Evolutionary conservation across 306 rosid species (phyloP), one percentile per base, ranked within the genome.

Genomic region (Ormosia semicastrata): DNA sequence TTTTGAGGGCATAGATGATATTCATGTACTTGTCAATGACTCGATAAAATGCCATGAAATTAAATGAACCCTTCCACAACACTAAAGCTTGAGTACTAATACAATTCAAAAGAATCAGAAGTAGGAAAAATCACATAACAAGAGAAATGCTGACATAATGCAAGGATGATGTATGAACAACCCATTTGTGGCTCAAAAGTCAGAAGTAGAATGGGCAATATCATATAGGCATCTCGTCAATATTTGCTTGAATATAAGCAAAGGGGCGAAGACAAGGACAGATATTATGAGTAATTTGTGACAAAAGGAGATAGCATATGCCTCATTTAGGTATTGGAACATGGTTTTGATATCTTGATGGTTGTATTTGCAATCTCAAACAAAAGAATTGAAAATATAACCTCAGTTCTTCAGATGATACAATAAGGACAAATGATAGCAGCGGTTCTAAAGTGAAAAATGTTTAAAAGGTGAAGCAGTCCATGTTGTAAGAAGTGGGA

Each of bases 1-100:
- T 82, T 46, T 69, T 63, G 62, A 77, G 17, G 54, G 29, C 69
- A 70, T 77, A 49, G 62, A 37, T 39, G 68, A 50, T 50, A 59
- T 62, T 64, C n/a, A 40, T 60, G 59, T 60, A 52, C 18, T 46
- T 17, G 53, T 17, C 30, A 65, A 13, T 39, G 43, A 39, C 77
- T 37, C 17, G 8, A 75, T 58, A 59, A 75, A 50, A 60, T 43
- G 13, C 60, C 59, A 39, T 11, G 33, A 37, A 69, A 50, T 43
- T 69, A 69, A 18, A 68, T 46, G 18, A 65, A 59, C 49, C 49
- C 33, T 58, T 68, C 53, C 53, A 30, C 18, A 49, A 24, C 33
- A 37, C 58, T 13, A 59, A 46, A 53, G 36, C 71, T 34, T 14
- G 9, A 46, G 13, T 8, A 66, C 14, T 13, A 66, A 24, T 54